Percentiles rank a stretch among this genome's conserved stretches.
Evolutionary conservation across 2,329 filamentous ascomycete species (phyloP).

Genomic region (Fusarium lyarnte): DNA sequence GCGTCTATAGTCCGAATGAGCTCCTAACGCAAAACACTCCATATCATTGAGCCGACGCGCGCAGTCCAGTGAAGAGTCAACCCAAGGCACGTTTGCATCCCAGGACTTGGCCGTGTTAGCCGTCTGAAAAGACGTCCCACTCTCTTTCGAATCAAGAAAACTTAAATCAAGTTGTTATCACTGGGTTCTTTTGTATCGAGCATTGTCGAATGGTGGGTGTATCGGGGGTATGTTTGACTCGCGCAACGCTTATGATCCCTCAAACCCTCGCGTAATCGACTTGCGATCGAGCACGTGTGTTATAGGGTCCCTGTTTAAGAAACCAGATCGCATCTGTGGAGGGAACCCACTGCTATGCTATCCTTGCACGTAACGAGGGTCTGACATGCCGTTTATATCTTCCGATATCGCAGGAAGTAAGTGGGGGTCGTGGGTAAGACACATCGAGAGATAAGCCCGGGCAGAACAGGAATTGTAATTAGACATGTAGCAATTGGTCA

Average conservation of each 20-base stretch:
- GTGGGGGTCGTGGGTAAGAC: background rate
- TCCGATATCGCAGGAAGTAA: background rate
- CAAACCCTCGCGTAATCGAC: background rate
- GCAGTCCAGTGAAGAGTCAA: background rate
- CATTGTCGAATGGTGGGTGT: background rate
- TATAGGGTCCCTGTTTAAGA: background rate
- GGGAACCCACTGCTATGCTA: background rate
- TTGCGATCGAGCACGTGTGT: background rate
- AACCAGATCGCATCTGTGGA: background rate
- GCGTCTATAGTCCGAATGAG: background rate
- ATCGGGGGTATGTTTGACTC: background rate
- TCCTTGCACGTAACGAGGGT: background rate
- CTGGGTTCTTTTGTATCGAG: background rate
- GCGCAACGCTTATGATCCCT: background rate
- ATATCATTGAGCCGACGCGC: background rate
- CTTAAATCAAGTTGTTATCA: background rate
- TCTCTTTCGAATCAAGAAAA: background rate
- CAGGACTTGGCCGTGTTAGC: background rate
- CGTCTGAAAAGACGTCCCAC: background rate
- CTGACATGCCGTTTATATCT: background rate
- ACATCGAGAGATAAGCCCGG: background rate
- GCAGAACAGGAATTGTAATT: background rate
- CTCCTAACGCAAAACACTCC: background rate
- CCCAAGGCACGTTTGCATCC: background rate
- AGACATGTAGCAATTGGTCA: too few relatives aligned